Evolutionary conservation across 2,329 filamentous ascomycete species (phyloP).

Genomic region (Aspergillus cejpii): DNA sequence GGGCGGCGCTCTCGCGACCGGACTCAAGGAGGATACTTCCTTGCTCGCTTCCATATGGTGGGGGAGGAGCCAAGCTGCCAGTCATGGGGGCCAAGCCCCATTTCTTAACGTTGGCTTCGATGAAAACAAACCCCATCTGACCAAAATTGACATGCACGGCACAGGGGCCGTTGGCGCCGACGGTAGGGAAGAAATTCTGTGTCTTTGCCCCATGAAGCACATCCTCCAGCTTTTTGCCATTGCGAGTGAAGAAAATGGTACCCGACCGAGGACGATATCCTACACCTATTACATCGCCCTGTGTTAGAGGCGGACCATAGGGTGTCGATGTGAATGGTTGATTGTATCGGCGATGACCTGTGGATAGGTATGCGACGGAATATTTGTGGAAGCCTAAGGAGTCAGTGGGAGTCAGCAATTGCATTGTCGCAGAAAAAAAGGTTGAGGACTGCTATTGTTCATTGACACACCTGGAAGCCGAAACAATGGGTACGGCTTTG

Average conservation of each 20-base stretch:
- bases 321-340: constrained; percentile 76
- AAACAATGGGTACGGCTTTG: constrained; percentile 94
- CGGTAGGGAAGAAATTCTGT: constrained; percentile 94
- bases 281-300: constrained; percentile 92
- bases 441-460: background rate
- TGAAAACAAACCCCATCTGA: constrained; percentile 96
- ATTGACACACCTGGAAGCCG: constrained; percentile 70
- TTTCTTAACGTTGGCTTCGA: constrained; percentile 99
- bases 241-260: constrained; percentile 95
- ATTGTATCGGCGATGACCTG: constrained; percentile 79
- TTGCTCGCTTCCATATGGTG: constrained; percentile 93
- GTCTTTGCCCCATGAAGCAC: constrained; percentile 86
- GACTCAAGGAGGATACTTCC: constrained; percentile 91
- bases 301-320: constrained; percentile 78
- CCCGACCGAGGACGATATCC: constrained; percentile 92
- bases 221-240: constrained; percentile 94
- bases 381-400: constrained; percentile 76
- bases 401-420: constrained; percentile 1
- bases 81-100: constrained; percentile 97
- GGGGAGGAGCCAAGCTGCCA: constrained; percentile 86
- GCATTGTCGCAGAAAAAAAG: background rate
- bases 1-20: constrained; percentile 54
- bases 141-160: constrained; percentile 95
- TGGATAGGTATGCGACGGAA: constrained; percentile 85
- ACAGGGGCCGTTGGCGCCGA: constrained; percentile 92